Percentiles rank a stretch among this genome's conserved stretches.
phyloP scores from a whole-genome alignment of 805 yeast species.

The Zygosaccharomyces kombuchaensis region DNA sequence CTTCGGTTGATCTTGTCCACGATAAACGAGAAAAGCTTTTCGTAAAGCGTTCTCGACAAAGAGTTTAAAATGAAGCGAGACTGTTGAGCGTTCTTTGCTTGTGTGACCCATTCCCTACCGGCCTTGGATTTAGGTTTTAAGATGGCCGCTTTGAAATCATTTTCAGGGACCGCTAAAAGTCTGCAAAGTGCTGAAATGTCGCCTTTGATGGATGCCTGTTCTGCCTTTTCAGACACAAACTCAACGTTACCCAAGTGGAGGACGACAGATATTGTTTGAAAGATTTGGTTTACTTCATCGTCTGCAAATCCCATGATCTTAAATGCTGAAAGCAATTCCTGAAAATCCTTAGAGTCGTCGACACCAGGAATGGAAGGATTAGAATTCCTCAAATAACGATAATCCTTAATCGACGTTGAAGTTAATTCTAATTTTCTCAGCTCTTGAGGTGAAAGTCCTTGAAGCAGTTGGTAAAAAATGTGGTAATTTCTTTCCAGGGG shows the following conservation, averaged over 20 bases:
- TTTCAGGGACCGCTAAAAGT: slow-evolving; percentile 55
- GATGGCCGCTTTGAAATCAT: slow-evolving; percentile 54
- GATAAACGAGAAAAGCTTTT: slow-evolving; percentile 70
- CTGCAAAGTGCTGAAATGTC: slow-evolving; percentile 50
- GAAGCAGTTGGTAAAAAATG: slow-evolving; percentile 79
- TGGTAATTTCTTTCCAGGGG: slow-evolving; percentile 85
- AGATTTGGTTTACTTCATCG: slow-evolving; percentile 52
- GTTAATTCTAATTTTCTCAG: slow-evolving; percentile 45
- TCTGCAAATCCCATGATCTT: slow-evolving; percentile 64
- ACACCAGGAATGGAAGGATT: slow-evolving; percentile 61
- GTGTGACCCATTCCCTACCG: slow-evolving; percentile 80
- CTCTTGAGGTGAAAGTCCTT: slow-evolving; percentile 55
- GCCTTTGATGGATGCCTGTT: slow-evolving; percentile 66
- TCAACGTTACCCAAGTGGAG: slow-evolving; percentile 83
- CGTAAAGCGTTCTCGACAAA: slow-evolving; percentile 80
- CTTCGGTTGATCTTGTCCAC: slow-evolving; percentile 72
- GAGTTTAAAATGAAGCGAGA: slow-evolving; percentile 83
- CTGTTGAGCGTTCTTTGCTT: slow-evolving; percentile 72
- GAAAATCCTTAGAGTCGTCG: slow-evolving; percentile 69
- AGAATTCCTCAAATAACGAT: slow-evolving; percentile 51
- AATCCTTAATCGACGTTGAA: slow-evolving; percentile 22
- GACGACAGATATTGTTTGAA: slow-evolving; percentile 66
- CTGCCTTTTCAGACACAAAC: slow-evolving; percentile 60
- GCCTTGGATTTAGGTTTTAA: slow-evolving; percentile 83
- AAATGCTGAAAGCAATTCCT: slow-evolving; percentile 60